Evolutionary conservation across 495 filamentous ascomycete species (phyloP), one percentile per base, ranked within the genome.

Genomic region (Penicillium dipodomyicola): DNA sequence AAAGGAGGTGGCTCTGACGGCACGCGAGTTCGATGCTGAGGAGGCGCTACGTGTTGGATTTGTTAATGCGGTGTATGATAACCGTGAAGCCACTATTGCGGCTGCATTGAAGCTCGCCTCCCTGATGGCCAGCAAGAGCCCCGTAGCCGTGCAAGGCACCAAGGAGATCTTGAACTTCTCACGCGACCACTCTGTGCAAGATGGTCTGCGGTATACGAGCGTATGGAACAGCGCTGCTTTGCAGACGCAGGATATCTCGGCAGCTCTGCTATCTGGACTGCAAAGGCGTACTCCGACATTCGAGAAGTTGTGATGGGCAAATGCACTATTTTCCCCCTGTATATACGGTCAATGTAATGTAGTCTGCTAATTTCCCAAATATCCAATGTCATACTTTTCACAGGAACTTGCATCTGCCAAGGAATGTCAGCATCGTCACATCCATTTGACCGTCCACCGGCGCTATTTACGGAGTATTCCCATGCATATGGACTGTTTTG

Each of bases 121-220:
- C 12, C 56, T 85, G 64, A 83, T 97, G 17, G 87, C 88, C 35
- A 72, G 65, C 5, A 97, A 97, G 81, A 95, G 90, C 64, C 94
- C 94, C 0, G 84, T 98, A 22, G 94, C 91, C 0, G 90, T 96
- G 59, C 86, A 93, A 74, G 89, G 91, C 4, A 97, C 94, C 20
- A 98, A 98, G 78, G 88, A 96, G 71, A 65, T 97, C 49, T 67
- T 98, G 69, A 96, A 97, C 72, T 92, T 85, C 65, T 87, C 85
- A 42, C 78, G 91, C 63, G 93, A 95, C 72, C 81, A 90, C 65
- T 75, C 80, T 0, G 85, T 95, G 11, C 81, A 80, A 51, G 91
- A 96, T 64, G 91, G 87, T 23, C 74, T 98, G 66, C 80, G 83
- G 48, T 97, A 96, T 76, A 94, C 91, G 12, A 77, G 80, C 9